Evolutionary conservation across 768 basidiomycete genomes (phyloP).

Genomic region (Termitomyces heimii): DNA sequence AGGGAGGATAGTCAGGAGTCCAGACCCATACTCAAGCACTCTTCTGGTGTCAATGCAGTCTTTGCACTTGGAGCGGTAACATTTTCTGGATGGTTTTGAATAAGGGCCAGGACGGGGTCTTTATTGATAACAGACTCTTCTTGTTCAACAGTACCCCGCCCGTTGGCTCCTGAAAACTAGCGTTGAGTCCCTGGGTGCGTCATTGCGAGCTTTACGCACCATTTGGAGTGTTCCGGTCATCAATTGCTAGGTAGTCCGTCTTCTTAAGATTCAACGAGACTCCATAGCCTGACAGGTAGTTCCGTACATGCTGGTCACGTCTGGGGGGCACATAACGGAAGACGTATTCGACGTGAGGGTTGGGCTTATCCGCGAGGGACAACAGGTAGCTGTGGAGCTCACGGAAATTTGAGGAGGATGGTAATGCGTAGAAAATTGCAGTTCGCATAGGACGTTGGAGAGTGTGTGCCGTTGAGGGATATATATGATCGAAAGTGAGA

Average conservation of each 20-base stretch:
- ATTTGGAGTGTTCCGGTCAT: slow-evolving; percentile 58
- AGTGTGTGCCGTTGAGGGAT: slow-evolving; percentile 41
- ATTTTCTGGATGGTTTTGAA: slow-evolving; percentile 35
- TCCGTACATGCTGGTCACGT: slow-evolving; percentile 21
- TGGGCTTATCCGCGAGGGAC: slow-evolving; percentile 35
- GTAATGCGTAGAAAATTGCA: slow-evolving; percentile 74
- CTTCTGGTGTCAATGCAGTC: slow-evolving; percentile 43
- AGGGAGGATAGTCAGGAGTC: background rate
- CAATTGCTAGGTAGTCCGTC: slow-evolving; percentile 92
- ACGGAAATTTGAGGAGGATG: slow-evolving; percentile 61
- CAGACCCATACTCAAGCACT: slow-evolving; percentile 39
- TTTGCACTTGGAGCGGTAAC: slow-evolving; percentile 29
- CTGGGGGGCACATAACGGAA: slow-evolving; percentile 59
- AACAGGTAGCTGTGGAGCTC: slow-evolving; percentile 63
- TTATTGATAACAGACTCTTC: slow-evolving; percentile 21
- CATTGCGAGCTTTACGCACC: slow-evolving; percentile 4
- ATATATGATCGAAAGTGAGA: slow-evolving; percentile 76
- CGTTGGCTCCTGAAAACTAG: slow-evolving; percentile 4
- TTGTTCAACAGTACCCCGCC: slow-evolving; percentile 6
- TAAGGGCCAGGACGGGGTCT: slow-evolving; percentile 33
- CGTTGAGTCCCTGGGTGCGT: background rate
- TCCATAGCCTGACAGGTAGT: slow-evolving; percentile 81
- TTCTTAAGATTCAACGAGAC: slow-evolving; percentile 93
- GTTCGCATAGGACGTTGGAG: slow-evolving; percentile 47
- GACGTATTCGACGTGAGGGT: slow-evolving; percentile 61